These are phyloP conservation scores for Tetracentron sinense DNA, from an alignment of 164 flowering plant species.

Conservation along the genomic window DNA sequence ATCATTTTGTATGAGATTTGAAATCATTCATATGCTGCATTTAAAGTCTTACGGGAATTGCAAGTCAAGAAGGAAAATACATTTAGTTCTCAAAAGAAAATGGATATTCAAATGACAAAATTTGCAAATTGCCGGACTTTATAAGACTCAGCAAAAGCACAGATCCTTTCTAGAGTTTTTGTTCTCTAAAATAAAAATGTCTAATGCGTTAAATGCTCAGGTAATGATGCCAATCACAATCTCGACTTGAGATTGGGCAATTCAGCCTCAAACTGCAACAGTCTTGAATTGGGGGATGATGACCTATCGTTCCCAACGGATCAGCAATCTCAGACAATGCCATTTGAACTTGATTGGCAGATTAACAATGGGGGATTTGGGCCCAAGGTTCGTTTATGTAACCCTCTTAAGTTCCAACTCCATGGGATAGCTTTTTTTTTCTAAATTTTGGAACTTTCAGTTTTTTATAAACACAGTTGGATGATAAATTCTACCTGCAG, in stretches of 20 bases:
- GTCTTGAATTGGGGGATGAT: conserved; percentile 20
- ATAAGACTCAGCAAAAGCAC: no score
- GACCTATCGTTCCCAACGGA: conserved; percentile 6
- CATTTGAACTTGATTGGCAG: conserved; percentile 36
- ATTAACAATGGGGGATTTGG: conserved; percentile 11
- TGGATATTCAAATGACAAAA: no score
- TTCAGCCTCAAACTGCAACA: conserved; percentile 38
- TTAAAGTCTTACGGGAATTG: no score
- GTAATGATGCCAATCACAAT: conserved; percentile 47
- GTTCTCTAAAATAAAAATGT: no score
- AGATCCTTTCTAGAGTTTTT: no score
- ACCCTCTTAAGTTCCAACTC: background rate
- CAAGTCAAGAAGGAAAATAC: no score
- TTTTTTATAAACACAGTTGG: background rate
- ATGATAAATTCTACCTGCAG: conserved; percentile 15
- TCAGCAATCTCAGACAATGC: conserved; percentile 18
- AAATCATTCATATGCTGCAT: no score
- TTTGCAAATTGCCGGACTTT: no score
- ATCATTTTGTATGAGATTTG: no score
- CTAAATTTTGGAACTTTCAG: no score
- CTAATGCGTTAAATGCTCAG: conserved; percentile 21
- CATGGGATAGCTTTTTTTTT: no score
- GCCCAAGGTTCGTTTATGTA: conserved; percentile 15
- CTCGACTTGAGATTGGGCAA: conserved; percentile 80
- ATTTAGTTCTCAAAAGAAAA: no score